phyloP scores from a whole-genome alignment of 1,284 basidiomycete genomes.

The Paramarasmius palmivorus region DNA sequence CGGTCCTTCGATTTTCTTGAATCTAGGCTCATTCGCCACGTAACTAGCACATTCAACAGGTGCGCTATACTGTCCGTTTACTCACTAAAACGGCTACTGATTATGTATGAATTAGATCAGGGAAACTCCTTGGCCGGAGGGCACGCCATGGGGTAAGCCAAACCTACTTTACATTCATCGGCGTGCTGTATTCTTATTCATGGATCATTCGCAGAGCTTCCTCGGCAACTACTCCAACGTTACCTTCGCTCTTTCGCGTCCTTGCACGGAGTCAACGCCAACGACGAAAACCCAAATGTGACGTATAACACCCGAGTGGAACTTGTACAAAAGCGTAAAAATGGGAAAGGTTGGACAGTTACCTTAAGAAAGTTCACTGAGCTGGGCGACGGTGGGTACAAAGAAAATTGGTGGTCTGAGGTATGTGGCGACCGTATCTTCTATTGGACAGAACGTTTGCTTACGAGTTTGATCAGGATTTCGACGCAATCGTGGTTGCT shows the following conservation, averaged over 20 bases:
- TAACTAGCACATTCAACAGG: slow-evolving; percentile 9
- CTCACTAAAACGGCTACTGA: background rate
- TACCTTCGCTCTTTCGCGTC: slow-evolving; percentile 37
- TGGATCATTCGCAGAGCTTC: slow-evolving; percentile 16
- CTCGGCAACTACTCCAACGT: slow-evolving; percentile 23
- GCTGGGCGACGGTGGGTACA: slow-evolving; percentile 23
- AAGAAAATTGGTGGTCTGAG: slow-evolving; percentile 37
- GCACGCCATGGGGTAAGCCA: background rate
- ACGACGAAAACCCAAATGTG: slow-evolving; percentile 38
- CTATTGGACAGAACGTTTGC: too few species aligned
- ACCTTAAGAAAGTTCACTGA: slow-evolving; percentile 33
- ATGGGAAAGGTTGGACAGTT: slow-evolving; percentile 38
- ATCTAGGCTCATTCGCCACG: background rate
- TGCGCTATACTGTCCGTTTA: background rate
- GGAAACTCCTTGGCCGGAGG: slow-evolving; percentile 14
- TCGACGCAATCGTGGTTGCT: slow-evolving; percentile 37
- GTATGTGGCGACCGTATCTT: slow-evolving; percentile 16
- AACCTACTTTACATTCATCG: background rate
- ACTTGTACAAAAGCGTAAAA: slow-evolving; percentile 37
- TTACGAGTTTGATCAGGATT: too few species aligned
- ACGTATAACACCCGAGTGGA: slow-evolving; percentile 53
- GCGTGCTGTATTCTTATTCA: too few species aligned
- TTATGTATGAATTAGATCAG: slow-evolving; percentile 7
- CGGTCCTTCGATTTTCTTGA: background rate
- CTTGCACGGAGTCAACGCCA: slow-evolving; percentile 40